phyloP scores from a whole-genome alignment of 139 green algal species.

The Eudorina sp. region DNA sequence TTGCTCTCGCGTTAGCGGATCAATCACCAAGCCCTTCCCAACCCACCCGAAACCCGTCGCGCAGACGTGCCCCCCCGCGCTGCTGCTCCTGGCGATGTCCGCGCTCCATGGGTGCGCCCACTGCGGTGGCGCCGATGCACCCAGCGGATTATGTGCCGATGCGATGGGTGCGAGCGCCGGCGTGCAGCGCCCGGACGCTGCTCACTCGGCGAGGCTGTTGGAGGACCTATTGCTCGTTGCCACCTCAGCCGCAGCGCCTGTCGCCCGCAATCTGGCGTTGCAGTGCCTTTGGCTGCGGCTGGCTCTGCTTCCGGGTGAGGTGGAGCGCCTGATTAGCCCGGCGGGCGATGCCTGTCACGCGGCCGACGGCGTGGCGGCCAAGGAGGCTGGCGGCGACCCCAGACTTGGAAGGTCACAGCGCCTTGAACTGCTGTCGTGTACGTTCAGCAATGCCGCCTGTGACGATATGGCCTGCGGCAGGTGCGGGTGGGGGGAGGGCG shows the following conservation, averaged over 20 bases:
- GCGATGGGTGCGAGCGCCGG: no score
- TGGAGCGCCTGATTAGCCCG: not conserved
- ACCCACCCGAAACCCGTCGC: no score
- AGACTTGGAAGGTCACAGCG: not conserved
- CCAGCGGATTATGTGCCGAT: no score
- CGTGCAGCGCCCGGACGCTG: no score
- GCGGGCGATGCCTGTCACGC: not conserved
- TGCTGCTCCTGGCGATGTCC: not conserved
- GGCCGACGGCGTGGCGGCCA: not conserved
- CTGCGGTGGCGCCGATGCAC: not conserved
- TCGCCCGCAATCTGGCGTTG: not conserved
- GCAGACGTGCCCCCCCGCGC: not conserved
- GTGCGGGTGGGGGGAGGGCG: no score
- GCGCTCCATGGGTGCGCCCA: not conserved
- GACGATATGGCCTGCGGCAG: not conserved
- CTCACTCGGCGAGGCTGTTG: not conserved
- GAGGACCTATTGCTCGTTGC: constrained; percentile 1
- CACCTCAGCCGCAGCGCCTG: not conserved
- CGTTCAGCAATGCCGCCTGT: constrained; percentile 33
- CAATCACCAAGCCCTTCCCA: no score
- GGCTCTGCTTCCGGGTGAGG: not conserved
- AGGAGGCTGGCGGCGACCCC: not conserved
- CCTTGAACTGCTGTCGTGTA: constrained; percentile 19
- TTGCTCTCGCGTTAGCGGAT: no score
- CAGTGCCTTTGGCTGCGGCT: constrained; percentile 6